Conservation (phyloP, 148 eudicot genomes). For the Fagopyrum tataricum region DNA sequence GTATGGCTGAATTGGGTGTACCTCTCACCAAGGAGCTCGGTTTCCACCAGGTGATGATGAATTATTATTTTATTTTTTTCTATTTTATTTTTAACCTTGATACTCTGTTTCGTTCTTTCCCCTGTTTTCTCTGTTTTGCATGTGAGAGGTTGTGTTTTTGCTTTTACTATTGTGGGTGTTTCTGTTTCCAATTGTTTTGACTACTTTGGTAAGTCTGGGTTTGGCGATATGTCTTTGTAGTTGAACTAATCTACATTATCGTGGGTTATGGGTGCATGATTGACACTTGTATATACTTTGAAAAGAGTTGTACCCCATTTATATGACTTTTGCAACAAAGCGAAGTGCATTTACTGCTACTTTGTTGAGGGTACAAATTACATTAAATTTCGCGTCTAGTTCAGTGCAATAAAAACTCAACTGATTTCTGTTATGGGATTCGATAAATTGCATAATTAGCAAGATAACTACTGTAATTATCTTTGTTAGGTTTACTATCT, state of each 20-base stretch:
- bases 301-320: background rate
- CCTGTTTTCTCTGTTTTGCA: background rate
- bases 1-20: conserved; percentile 39
- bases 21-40: conserved; percentile 33
- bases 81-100: background rate
- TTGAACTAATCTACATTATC: background rate
- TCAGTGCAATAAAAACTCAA: background rate
- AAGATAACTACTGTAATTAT: background rate
- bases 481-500: background rate
- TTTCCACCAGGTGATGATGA: conserved; percentile 28
- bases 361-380: background rate
- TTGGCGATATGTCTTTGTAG: background rate
- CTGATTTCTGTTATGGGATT: background rate
- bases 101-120: background rate
- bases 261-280: background rate
- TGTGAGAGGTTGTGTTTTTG: background rate
- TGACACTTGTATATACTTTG: background rate
- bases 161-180: background rate
- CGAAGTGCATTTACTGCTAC: background rate
- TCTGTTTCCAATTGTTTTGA: background rate
- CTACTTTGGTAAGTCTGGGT: conserved; percentile 1
- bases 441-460: background rate
- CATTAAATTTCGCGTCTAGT: conserved; percentile 7
- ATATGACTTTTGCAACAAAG: background rate
- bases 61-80: background rate